Conservation (phyloP, 202 grass and related monocot genomes). For the Setaria viridis region DNA sequence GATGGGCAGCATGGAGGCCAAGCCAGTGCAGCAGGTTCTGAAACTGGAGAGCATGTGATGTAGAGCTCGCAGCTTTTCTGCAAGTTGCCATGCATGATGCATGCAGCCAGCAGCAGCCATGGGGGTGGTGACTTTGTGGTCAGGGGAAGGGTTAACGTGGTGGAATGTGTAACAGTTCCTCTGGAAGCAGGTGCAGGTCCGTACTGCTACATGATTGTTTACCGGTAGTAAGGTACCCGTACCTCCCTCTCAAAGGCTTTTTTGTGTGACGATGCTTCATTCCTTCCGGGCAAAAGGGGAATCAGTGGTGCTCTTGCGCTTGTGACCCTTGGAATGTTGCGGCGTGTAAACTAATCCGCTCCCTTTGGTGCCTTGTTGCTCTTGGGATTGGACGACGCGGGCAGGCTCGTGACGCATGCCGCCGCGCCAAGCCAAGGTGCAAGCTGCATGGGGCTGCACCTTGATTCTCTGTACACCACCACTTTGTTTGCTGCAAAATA, state of each 20-base stretch:
- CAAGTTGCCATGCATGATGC: neutral
- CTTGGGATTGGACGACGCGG: neutral
- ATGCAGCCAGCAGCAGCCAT: neutral
- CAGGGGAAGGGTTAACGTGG: no score
- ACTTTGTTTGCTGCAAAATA: neutral
- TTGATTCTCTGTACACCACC: neutral
- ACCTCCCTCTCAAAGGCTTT: neutral
- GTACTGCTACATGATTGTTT: neutral
- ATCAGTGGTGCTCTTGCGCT: neutral
- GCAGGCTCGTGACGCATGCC: slow-evolving; percentile 52
- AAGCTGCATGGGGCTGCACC: no score
- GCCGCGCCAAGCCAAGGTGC: neutral
- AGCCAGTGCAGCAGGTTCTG: no score
- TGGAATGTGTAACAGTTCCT: slow-evolving; percentile 2
- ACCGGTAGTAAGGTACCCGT: neutral
- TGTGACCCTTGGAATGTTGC: slow-evolving; percentile 59
- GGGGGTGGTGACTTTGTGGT: neutral
- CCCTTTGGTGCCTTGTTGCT: slow-evolving; percentile 31
- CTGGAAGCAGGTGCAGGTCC: slow-evolving; percentile 6
- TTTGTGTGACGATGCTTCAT: neutral
- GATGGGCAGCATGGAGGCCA: no score
- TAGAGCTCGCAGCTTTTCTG: no score
- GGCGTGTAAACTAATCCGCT: slow-evolving; percentile 37
- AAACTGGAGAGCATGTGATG: no score
- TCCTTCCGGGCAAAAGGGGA: neutral